These are phyloP conservation scores for Rubus idaeus DNA, from an alignment of 306 rosid genomes.

Conservation along the genomic window DNA sequence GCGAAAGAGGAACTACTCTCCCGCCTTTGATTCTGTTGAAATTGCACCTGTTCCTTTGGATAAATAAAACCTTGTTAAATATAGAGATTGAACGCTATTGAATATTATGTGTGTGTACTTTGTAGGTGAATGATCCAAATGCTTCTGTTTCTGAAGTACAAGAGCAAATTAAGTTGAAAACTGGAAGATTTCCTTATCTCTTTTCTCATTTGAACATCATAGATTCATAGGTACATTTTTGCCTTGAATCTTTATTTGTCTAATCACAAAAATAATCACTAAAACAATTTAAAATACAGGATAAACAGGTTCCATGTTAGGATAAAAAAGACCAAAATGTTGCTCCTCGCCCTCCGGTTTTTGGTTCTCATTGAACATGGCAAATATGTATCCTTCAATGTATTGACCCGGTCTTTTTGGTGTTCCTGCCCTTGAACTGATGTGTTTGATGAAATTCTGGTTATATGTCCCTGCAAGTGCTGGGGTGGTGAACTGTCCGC, in stretches of 20 bases:
- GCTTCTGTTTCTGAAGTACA: not conserved
- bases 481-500: conserved; percentile 17
- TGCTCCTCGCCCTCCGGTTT: conserved; percentile 29
- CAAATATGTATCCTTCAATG: conserved; percentile 37
- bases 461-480: conserved; percentile 29
- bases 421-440: conserved; percentile 24
- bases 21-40: conserved; percentile 47
- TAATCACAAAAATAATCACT: not conserved
- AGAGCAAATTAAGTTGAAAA: not conserved
- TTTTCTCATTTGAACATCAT: not conserved
- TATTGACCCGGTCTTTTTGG: conserved; percentile 27
- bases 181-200: not conserved
- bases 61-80: not conserved
- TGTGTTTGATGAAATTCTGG: conserved; percentile 19
- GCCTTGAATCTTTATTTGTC: not conserved
- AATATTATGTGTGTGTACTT: not conserved
- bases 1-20: conserved; percentile 24
- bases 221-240: not conserved
- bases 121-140: not conserved
- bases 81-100: not conserved
- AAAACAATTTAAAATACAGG: conserved; percentile 8
- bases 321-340: conserved; percentile 35
- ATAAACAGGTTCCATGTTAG: conserved; percentile 35
- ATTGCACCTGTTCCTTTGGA: not conserved
- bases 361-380: conserved; percentile 40